These are phyloP conservation scores for Mycena alexandri DNA, from an alignment of 768 basidiomycete species.

Conservation along the genomic window DNA sequence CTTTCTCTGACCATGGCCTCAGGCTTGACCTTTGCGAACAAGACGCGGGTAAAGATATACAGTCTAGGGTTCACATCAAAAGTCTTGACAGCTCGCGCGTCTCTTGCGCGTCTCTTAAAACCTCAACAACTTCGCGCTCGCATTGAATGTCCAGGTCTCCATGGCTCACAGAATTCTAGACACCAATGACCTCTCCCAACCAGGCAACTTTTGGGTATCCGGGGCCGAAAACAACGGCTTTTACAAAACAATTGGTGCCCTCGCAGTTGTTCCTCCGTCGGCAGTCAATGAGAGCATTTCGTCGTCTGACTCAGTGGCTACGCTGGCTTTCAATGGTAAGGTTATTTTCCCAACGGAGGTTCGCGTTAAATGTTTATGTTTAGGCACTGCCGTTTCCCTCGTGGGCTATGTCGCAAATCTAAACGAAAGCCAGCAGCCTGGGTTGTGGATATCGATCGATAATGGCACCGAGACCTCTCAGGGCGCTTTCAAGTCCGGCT, in stretches of 20 bases:
- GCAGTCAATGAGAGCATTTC: background rate
- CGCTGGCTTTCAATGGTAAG: constrained; percentile 6
- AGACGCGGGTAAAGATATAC: background rate
- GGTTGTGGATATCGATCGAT: no score
- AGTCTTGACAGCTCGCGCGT: background rate
- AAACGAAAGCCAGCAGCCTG: no score
- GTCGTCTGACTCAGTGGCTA: background rate
- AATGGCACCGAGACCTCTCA: no score
- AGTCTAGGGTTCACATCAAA: background rate
- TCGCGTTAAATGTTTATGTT: no score
- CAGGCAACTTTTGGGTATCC: background rate
- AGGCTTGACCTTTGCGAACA: no score
- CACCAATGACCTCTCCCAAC: constrained; percentile 1
- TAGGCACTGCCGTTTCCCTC: no score
- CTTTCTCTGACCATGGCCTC: no score
- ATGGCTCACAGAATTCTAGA: background rate
- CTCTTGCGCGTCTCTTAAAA: background rate
- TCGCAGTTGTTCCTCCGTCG: background rate
- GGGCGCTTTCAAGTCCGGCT: no score
- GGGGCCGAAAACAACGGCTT: constrained; percentile 1
- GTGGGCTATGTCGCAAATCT: no score
- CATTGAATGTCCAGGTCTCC: background rate
- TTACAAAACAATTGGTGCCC: constrained; percentile 5
- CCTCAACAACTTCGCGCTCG: no score
- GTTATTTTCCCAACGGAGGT: background rate